A percentile compares a stretch with the other conserved stretches of the same genome.
These are phyloP conservation scores for Lathyrus tuberosus DNA, from an alignment of 306 rosid genomes.

Conservation along the genomic window DNA sequence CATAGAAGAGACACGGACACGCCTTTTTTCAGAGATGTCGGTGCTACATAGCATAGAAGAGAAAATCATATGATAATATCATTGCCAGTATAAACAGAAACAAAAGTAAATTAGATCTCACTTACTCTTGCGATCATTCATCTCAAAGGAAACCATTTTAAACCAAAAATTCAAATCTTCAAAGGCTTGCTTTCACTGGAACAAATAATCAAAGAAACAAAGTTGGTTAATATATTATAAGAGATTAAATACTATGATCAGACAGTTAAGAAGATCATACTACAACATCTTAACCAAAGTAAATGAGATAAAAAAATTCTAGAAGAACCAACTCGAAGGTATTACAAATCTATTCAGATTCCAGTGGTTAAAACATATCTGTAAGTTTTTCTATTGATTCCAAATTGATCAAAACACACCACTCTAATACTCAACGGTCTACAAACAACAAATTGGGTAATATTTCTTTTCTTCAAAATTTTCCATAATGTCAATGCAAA, in stretches of 20 bases:
- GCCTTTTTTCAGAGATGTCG: too few species aligned
- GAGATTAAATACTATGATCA: slow-evolving; percentile 14
- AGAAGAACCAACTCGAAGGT: not conserved
- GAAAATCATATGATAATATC: not conserved
- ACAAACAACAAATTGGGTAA: not conserved
- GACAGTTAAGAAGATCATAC: slow-evolving; percentile 1
- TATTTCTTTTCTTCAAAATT: not conserved
- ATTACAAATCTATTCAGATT: slow-evolving; percentile 12
- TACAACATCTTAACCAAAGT: not conserved
- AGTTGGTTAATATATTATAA: slow-evolving; percentile 11
- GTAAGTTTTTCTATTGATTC: too few species aligned
- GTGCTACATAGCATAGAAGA: not conserved
- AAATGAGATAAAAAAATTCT: not conserved
- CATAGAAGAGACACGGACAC: too few species aligned
- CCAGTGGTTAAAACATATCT: not conserved
- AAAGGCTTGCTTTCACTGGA: slow-evolving; percentile 52
- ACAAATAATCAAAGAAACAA: slow-evolving; percentile 19
- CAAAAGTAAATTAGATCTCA: slow-evolving; percentile 6
- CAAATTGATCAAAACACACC: too few species aligned
- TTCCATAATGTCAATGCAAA: not conserved
- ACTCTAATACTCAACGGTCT: not conserved
- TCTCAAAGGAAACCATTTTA: slow-evolving; percentile 91
- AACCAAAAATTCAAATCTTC: slow-evolving; percentile 39
- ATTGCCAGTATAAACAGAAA: not conserved
- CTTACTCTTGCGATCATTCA: slow-evolving; percentile 98